These are phyloP conservation scores for Phytophthora foliorum DNA, from an alignment of 352 stramenopile species.

Conservation along the genomic window DNA sequence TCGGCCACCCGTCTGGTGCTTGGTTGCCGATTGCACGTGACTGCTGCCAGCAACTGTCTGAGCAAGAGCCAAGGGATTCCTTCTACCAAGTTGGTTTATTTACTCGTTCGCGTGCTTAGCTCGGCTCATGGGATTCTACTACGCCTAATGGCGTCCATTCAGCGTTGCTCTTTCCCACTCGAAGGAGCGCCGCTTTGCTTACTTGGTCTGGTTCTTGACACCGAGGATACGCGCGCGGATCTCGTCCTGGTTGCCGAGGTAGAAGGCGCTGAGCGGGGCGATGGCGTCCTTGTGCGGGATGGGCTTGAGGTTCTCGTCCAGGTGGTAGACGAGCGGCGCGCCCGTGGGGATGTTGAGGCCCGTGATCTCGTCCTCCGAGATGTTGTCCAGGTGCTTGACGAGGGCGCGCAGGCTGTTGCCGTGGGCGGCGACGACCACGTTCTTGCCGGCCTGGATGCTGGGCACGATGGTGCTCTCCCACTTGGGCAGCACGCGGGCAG, in stretches of 20 bases:
- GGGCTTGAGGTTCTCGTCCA: constrained; percentile 89
- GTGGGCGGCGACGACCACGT: constrained; percentile 96
- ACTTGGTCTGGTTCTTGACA: constrained; percentile 99
- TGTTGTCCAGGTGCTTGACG: constrained; percentile 95
- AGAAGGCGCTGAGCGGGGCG: constrained; percentile 83
- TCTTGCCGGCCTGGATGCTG: constrained; percentile 93
- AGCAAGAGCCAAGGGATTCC: too few relatives aligned
- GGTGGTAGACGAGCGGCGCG: constrained; percentile 87
- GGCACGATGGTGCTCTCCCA: constrained; percentile 93
- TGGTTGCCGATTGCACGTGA: background rate
- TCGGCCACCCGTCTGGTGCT: too few relatives aligned
- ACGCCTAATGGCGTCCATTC: constrained; percentile 2
- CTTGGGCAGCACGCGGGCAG: constrained; percentile 92
- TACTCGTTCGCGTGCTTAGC: constrained; percentile 15
- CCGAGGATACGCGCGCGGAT: constrained; percentile 97
- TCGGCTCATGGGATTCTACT: constrained; percentile 8
- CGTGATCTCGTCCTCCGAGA: constrained; percentile 94
- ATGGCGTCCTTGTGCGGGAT: constrained; percentile 89
- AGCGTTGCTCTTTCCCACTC: constrained; percentile 3
- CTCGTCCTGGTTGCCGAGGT: constrained; percentile 96
- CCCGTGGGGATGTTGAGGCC: constrained; percentile 96
- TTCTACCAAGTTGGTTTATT: constrained; percentile 22
- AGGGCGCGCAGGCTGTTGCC: constrained; percentile 94
- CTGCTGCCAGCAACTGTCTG: too few relatives aligned
- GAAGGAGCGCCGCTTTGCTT: constrained; percentile 46